Evolutionary conservation across 2,329 filamentous ascomycete genomes (phyloP).

Genomic region (Xylariaceae sp.): DNA sequence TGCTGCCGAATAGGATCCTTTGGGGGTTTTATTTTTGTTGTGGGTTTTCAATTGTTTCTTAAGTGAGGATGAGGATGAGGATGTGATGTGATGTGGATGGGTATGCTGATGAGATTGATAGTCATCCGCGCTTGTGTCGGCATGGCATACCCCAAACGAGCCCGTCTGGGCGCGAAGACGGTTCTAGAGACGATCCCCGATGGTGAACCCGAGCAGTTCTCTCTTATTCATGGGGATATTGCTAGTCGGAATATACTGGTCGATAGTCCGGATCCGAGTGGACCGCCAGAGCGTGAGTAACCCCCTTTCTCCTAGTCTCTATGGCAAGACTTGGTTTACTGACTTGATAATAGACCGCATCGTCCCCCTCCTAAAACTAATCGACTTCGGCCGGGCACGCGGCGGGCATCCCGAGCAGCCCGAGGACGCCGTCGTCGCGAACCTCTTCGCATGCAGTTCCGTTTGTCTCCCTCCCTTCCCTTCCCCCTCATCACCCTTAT

Average conservation of each 20-base stretch:
- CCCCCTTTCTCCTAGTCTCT: too few relatives aligned
- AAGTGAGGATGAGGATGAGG: too few relatives aligned
- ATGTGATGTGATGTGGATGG: too few relatives aligned
- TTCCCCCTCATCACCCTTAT: too few relatives aligned
- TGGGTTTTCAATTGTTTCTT: too few relatives aligned
- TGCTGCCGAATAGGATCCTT: constrained; percentile 11
- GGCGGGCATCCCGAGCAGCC: not conserved
- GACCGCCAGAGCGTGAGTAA: constrained; percentile 4
- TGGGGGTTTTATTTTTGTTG: constrained; percentile 12
- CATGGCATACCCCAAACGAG: not conserved
- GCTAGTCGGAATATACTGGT: constrained; percentile 7
- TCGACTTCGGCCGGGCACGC: constrained; percentile 8
- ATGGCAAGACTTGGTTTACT: too few relatives aligned
- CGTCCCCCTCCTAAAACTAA: constrained; percentile 6
- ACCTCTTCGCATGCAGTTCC: not conserved
- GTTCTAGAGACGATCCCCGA: not conserved
- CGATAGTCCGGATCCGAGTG: not conserved
- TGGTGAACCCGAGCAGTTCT: accelerated
- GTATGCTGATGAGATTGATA: constrained; percentile 5
- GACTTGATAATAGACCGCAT: constrained; percentile 1
- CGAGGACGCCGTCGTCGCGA: not conserved
- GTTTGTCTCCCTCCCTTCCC: not conserved
- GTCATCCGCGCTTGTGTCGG: constrained; percentile 8
- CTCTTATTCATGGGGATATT: constrained; percentile 6
- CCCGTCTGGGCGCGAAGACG: not conserved